Conservation (phyloP, 345 rosid species). For the Lepidium sativum region DNA sequence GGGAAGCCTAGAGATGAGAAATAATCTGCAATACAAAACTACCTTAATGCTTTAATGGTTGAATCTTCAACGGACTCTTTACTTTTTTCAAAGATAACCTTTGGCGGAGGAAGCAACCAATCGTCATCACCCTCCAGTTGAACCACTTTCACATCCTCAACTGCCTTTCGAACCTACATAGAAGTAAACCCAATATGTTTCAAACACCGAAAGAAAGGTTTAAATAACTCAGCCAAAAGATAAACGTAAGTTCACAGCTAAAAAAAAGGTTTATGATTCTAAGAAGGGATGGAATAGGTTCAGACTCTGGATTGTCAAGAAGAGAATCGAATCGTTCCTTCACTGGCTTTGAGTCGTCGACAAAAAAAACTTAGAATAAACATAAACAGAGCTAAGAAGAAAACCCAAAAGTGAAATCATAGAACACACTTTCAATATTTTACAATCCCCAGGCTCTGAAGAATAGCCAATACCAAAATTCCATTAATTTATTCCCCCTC, state of each 20-base stretch:
- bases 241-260: not conserved
- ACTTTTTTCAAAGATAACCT: conserved; percentile 18
- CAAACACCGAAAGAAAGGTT: not conserved
- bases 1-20: not conserved
- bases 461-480: no score
- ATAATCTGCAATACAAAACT: not conserved
- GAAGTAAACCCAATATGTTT: not conserved
- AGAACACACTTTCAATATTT: not conserved
- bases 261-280: not conserved
- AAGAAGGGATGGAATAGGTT: not conserved
- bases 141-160: conserved; percentile 31
- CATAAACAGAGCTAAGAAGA: not conserved
- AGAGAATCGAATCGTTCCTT: not conserved
- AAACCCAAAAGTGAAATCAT: not conserved
- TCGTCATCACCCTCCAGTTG: conserved; percentile 47
- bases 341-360: not conserved
- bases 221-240: not conserved
- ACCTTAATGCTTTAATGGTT: conserved; percentile 63
- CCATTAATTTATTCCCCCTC: not conserved
- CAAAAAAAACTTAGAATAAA: not conserved
- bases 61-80: conserved; percentile 42
- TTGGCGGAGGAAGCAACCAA: conserved; percentile 69
- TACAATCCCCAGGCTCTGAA: no score
- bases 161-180: conserved; percentile 17
- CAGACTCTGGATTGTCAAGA: not conserved